Percentiles rank a stretch among this genome's conserved stretches.
Evolutionary conservation across 805 yeast genomes (phyloP).

Genomic region (Nakazawaea laoshanensis): DNA sequence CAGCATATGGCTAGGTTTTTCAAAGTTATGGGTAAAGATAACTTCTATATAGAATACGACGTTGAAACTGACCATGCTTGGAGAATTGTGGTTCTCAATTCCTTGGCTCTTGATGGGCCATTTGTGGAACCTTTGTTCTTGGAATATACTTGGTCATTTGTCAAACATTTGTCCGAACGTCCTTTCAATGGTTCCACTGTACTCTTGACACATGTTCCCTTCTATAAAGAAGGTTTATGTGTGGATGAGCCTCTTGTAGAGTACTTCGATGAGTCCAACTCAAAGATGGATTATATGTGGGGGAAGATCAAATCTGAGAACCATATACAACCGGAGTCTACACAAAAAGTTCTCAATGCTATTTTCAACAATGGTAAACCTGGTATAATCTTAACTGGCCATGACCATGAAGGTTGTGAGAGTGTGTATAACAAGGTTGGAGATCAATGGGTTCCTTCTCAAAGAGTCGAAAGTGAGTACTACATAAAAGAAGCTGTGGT

Average conservation of each 20-base stretch:
- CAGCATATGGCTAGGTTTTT: conserved; percentile 82
- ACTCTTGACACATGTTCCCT: conserved; percentile 82
- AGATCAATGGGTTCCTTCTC: conserved; percentile 52
- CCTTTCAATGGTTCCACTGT: conserved; percentile 73
- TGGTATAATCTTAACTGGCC: conserved; percentile 87
- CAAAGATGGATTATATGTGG: conserved; percentile 57
- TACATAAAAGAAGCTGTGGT: conserved; percentile 74
- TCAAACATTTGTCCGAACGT: conserved; percentile 46
- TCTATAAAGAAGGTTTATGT: conserved; percentile 80
- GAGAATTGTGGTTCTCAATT: conserved; percentile 83
- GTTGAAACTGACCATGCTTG: conserved; percentile 61
- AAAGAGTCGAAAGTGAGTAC: conserved; percentile 23
- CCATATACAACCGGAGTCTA: conserved; percentile 60
- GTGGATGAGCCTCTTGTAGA: conserved; percentile 74
- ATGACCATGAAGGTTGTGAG: conserved; percentile 93
- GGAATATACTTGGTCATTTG: conserved; percentile 63
- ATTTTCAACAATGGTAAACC: conserved; percentile 58
- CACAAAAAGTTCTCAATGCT: conserved; percentile 62
- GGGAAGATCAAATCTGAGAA: conserved; percentile 78
- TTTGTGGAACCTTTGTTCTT: conserved; percentile 67
- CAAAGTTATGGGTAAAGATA: conserved; percentile 73
- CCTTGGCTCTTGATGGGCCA: conserved; percentile 85
- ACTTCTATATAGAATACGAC: conserved; percentile 70
- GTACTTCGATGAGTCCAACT: conserved; percentile 46
- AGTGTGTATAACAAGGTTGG: conserved; percentile 46